Evolutionary conservation across 805 yeast genomes (phyloP), one percentile per base, ranked within the genome.

Genomic region (Maudiozyma barnettii): DNA sequence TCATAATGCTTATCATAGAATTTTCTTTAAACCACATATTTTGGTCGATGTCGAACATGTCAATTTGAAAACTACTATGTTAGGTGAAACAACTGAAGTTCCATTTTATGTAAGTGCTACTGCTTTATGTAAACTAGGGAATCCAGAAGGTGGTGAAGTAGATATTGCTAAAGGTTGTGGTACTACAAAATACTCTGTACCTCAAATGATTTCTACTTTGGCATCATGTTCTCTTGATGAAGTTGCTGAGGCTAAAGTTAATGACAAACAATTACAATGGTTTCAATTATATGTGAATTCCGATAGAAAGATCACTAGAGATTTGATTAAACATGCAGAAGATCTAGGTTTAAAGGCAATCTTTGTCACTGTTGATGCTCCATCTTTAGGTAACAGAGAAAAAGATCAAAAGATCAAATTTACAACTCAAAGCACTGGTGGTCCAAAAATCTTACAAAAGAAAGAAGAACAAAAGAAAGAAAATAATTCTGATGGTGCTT

Each of bases 91-190:
- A 45, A 71, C 80, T 1, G 68, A 76, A 16, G 84, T 81, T 13
- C 98, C 98, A 14, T 88, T 91, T 63, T 91, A 90, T 61, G 79
- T 84, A 46, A 76, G 91, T 37, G 98, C 98, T 1, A 87, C 98
- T 5, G 98, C 97, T 0, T 72, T 89, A 51, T 96, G 95, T 35
- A 84, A 82, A 59, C 74, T 91, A 54, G 98, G 97, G 3, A 93
- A 90, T 59, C 88, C 88, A 2, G 39, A 49, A 20, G 96, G 87
- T 38, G 98, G 98, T 48, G 98, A 91, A 65, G 77, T 79, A 49
- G 88, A 83, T 16, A 76, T 91, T 53, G 88, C 97, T 1, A 72
- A 82, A 58, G 88, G 88, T n/a, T 84, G 95, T 26, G 87, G 79
- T 38, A 72, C 75, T 48, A 83, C 84, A 47, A 78, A 71, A 40